Base-by-base conservation (phyloP, 129 eudicot species). In the Silybum marianum region DNA sequence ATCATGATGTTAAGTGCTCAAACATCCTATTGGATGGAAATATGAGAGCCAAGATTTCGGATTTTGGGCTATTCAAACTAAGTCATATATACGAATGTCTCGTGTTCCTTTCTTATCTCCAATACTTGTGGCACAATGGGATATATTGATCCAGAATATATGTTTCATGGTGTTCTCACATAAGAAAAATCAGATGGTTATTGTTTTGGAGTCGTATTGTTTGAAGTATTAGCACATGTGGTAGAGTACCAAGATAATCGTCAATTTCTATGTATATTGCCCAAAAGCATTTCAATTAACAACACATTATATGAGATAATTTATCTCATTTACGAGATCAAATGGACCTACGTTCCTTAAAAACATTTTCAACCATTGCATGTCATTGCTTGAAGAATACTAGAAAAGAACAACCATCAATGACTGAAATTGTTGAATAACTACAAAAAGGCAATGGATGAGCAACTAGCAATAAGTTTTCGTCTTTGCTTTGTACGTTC, bases 141-240 rank as follows among this genome's bases (percentile, higher is more conserved):
- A 30, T 75, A 82, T 69, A 51, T 82, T 14, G 85, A 83, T 51
- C 86, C 86, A 9, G 82, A 83, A 25, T 83, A 77, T 48, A 6
- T 9, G 0, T 5, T 6, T 80, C 14, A 19, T 0, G 60, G 40
- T 5, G 12, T 9, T 9, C 24, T 72, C 13, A 54, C 84, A 4
- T n/a, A n/a, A n/a, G 38, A 80, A 18, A 39, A 72, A 3, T 72
- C 84, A 5, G 78, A 48, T 48, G 62, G 4, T 44, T 44, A 11
- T 44, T 44, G 18, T 11, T 44, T 44, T 44, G 54, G 54, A 2
- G 10, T 44, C 3, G 54, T 44, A 11, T 44, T 44, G 4, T 44
- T 44, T 44, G 54, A 44, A 44, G 54, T 44, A 18, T 18, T 11
- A 12, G 54, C 54, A 44, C 18, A 4, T 1, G 54, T 44, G 2